These are phyloP conservation scores for Physcia stellaris DNA, from an alignment of 495 filamentous ascomycete genomes.

Conservation along the genomic window DNA sequence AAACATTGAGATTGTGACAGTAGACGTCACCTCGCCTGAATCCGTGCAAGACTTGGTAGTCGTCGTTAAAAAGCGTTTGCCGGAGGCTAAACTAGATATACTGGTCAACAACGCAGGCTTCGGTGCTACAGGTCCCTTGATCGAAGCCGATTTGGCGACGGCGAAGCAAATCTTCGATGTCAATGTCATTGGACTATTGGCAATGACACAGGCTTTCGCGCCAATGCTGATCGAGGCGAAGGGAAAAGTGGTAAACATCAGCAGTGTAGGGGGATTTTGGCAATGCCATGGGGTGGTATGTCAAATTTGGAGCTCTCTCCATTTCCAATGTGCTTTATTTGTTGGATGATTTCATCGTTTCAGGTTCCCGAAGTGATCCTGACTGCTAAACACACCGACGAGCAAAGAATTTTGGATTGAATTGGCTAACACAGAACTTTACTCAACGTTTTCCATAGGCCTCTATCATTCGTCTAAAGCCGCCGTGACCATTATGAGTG, in stretches of 20 bases:
- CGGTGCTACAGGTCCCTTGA: slow-evolving; percentile 18
- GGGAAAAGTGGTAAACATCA: slow-evolving; percentile 19
- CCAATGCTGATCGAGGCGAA: slow-evolving; percentile 27
- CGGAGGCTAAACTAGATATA: slow-evolving; percentile 20
- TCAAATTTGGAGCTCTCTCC: background rate
- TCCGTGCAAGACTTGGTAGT: slow-evolving; percentile 17
- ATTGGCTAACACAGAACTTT: too few relatives aligned
- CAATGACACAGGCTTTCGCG: slow-evolving; percentile 26
- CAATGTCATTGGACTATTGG: slow-evolving; percentile 27
- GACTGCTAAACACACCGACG: too few relatives aligned
- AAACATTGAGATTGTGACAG: slow-evolving; percentile 19
- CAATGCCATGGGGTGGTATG: slow-evolving; percentile 19
- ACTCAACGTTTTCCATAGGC: too few relatives aligned
- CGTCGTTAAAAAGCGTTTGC: slow-evolving; percentile 3
- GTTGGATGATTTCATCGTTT: too few relatives aligned
- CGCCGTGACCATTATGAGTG: slow-evolving; percentile 18
- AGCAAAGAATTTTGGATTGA: too few relatives aligned
- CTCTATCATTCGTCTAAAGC: slow-evolving; percentile 25
- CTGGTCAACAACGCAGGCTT: slow-evolving; percentile 32
- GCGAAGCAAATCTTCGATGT: slow-evolving; percentile 29
- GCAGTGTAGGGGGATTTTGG: slow-evolving; percentile 15
- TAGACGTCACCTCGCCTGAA: slow-evolving; percentile 23
- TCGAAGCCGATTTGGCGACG: slow-evolving; percentile 23
- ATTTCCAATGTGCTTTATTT: background rate
- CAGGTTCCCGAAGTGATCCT: too few relatives aligned